Conservation (phyloP, 2,329 filamentous ascomycete species). For the Fusarium bactridioides region DNA sequence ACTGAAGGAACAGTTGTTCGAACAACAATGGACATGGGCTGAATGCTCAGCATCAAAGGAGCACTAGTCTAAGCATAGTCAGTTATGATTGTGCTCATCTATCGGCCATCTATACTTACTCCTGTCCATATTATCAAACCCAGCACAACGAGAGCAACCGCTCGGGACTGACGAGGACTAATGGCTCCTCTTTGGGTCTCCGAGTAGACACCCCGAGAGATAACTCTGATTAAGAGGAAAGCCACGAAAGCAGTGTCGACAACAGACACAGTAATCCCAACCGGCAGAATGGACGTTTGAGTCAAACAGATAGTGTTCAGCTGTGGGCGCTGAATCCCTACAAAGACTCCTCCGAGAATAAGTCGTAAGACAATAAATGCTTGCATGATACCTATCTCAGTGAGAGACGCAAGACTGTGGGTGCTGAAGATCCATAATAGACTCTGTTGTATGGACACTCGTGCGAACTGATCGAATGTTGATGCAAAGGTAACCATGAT, state of each 20-base stretch:
- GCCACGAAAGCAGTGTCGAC: conserved; percentile 56
- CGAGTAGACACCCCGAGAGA: conserved; percentile 48
- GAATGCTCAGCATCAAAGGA: conserved; percentile 59
- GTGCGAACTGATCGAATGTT: conserved; percentile 64
- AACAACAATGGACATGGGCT: conserved; percentile 51
- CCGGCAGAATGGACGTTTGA: conserved; percentile 52
- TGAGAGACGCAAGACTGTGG: conserved; percentile 47
- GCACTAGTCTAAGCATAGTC: conserved; percentile 55
- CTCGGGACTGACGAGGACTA: conserved; percentile 47
- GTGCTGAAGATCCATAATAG: conserved; percentile 60
- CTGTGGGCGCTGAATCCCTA: conserved; percentile 62
- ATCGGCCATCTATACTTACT: conserved; percentile 50
- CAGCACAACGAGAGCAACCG: conserved; percentile 51
- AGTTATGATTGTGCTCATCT: background rate
- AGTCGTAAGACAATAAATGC: conserved; percentile 57
- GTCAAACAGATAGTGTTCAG: conserved; percentile 62
- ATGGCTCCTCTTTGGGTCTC: conserved; percentile 43
- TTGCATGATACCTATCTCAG: conserved; percentile 53
- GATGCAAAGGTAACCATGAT: conserved; percentile 60
- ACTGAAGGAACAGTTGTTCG: conserved; percentile 60
- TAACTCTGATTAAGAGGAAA: conserved; percentile 52
- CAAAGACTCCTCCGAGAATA: conserved; percentile 61
- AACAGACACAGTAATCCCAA: conserved; percentile 56
- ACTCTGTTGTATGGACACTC: conserved; percentile 62
- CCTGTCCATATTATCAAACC: conserved; percentile 63